Conservation (phyloP, 352 stramenopile species). For the Pythium guiyangense region DNA sequence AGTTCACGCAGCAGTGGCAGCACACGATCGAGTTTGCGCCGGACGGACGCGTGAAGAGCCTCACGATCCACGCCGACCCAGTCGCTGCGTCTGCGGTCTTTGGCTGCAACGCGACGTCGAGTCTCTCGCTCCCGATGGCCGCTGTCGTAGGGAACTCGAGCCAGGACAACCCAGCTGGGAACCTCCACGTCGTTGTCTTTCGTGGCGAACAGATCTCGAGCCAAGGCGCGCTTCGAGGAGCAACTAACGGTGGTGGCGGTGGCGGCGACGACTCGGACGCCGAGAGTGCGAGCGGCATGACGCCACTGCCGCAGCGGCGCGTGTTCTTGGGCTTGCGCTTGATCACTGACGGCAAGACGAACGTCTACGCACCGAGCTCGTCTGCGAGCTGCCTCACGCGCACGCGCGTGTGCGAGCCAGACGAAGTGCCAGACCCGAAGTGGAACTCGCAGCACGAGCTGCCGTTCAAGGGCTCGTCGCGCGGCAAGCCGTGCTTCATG, state of each 20-base stretch:
- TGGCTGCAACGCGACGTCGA: constrained; percentile 83
- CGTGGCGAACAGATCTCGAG: constrained; percentile 81
- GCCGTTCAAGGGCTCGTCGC: constrained; percentile 58
- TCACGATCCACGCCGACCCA: constrained; percentile 81
- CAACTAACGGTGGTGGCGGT: constrained; percentile 1
- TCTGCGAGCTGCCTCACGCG: constrained; percentile 66
- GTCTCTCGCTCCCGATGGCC: constrained; percentile 78
- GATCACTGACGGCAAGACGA: constrained; percentile 82
- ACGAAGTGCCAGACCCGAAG: constrained; percentile 59
- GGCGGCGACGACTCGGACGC: constrained; percentile 45
- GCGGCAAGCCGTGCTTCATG: constrained; percentile 84
- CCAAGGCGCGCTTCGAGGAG: constrained; percentile 29
- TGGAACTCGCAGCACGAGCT: constrained; percentile 82
- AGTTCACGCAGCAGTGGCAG: constrained; percentile 89
- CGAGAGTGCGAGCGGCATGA: constrained; percentile 35
- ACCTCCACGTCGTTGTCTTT: constrained; percentile 71
- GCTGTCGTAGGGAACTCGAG: constrained; percentile 73
- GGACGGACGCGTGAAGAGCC: constrained; percentile 81
- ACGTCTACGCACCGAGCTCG: constrained; percentile 82
- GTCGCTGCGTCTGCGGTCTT: constrained; percentile 85
- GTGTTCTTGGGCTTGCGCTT: constrained; percentile 75
- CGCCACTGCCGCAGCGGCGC: constrained; percentile 21
- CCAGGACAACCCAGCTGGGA: constrained; percentile 76
- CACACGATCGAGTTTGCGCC: constrained; percentile 88
- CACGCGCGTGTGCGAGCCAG: constrained; percentile 49